Evolutionary conservation across 2,329 filamentous ascomycete genomes (phyloP), one percentile per base, ranked within the genome.

Genomic region (Claviceps capensis): DNA sequence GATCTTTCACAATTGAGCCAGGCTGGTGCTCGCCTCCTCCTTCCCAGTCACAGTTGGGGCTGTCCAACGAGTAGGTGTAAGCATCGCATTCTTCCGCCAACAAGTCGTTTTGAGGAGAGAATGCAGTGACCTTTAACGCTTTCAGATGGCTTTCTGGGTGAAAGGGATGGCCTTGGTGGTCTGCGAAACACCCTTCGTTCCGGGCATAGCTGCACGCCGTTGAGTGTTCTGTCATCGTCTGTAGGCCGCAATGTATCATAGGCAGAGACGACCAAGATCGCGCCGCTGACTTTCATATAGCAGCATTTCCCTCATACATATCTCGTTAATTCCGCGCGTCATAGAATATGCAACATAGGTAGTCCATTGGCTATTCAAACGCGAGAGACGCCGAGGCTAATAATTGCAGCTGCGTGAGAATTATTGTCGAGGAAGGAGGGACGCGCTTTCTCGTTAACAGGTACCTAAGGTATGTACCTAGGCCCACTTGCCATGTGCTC

Each of bases 131-230:
- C 46, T 46, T 17, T 22, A 68, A 52, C 7, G 52, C 53, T 4
- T 37, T 22, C 17, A 62, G 36, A n/a, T 60, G 55, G 19, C 61
- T 53, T 14, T 52, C 19, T n/a, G 64, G 60, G n/a, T 59, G 55
- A 50, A 63, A 69, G 0, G 61, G 63, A 2, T 49, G n/a, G 1
- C 36, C 53, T 37, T 23, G 55, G 34, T 66, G 54, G 41, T 62
- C 51, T 19, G 40, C 45, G 34, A 68, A 65, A 49, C 63, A 68
- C 14, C 44, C 43, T 4, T 62, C 56, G 19, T 50, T 46, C 22
- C 56, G 58, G 9, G 59, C 65, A 40, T 66, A 67, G 19, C 61
- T 14, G 19, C 34, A 38, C 1, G 49, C 42, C 5, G 42, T 46
- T 34, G 19, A 36, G 13, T 36, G 36, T n/a, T 44, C 34, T 9